Conservation (phyloP, 495 filamentous ascomycete species). For the Penicillium simplicissimum region DNA sequence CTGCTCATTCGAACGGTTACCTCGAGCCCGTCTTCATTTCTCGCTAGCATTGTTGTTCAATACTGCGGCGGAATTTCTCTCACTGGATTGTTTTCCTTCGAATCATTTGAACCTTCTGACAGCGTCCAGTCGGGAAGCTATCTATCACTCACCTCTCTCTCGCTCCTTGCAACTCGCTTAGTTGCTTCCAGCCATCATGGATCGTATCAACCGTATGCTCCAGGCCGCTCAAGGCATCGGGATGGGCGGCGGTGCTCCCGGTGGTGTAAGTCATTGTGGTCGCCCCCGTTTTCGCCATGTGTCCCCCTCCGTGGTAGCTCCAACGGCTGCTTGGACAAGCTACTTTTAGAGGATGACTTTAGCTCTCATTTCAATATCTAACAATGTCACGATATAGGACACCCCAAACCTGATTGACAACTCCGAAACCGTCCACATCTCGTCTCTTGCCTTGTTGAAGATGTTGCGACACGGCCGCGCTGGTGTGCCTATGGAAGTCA, state of each 20-base stretch:
- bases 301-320: constrained; percentile 4
- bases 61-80: background rate
- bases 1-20: background rate
- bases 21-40: background rate
- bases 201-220: constrained; percentile 83
- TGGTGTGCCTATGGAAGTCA: constrained; percentile 99
- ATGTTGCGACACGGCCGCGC: constrained; percentile 97
- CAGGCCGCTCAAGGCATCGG: constrained; percentile 77
- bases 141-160: constrained; percentile 22
- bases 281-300: constrained; percentile 8
- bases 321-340: constrained; percentile 9
- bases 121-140: constrained; percentile 46
- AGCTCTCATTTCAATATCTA: constrained; percentile 8
- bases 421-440: constrained; percentile 99
- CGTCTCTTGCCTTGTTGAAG: constrained; percentile 93
- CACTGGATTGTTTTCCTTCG: background rate
- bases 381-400: constrained; percentile 55
- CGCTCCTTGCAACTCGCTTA: constrained; percentile 21
- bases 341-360: background rate
- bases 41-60: background rate
- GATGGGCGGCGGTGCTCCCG: constrained; percentile 66
- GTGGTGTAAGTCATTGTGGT: constrained; percentile 63
- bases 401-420: constrained; percentile 91
- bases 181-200: constrained; percentile 57
- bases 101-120: background rate